Evolutionary conservation across 306 rosid species (phyloP).

Genomic region (Oemleria cerasiformis): DNA sequence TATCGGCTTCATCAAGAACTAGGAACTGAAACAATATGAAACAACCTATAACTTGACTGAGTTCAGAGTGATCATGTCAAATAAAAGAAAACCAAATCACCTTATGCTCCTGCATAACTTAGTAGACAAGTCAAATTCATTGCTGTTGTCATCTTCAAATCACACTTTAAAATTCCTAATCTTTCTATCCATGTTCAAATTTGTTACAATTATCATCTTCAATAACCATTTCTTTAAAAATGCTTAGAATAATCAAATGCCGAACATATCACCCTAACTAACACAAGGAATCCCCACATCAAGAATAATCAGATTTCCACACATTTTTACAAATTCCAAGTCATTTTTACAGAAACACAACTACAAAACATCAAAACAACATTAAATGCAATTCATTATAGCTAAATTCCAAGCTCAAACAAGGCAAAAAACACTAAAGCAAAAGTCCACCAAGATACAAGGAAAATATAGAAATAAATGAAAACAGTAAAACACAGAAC

Average conservation of each 20-base stretch:
- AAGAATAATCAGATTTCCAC: neutral
- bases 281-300: neutral
- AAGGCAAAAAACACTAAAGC: too few species aligned
- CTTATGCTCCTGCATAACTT: neutral
- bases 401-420: neutral
- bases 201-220: neutral
- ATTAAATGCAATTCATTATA: neutral
- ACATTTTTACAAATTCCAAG: neutral
- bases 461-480: neutral
- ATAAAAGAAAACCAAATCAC: neutral
- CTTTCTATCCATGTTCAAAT: neutral
- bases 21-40: conserved; percentile 51
- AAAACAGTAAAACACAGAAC: neutral
- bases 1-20: conserved; percentile 94
- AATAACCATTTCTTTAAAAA: neutral
- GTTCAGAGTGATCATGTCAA: neutral
- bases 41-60: conserved; percentile 6
- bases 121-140: neutral
- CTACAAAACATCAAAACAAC: too few species aligned
- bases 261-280: neutral
- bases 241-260: neutral
- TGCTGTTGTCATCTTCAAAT: neutral
- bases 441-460: too few species aligned
- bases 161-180: neutral
- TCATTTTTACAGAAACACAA: too few species aligned